A percentile compares a stretch with the other conserved stretches of the same genome.
phyloP scores from a whole-genome alignment of 2,329 filamentous ascomycete genomes.

The Ciborinia camelliae region DNA sequence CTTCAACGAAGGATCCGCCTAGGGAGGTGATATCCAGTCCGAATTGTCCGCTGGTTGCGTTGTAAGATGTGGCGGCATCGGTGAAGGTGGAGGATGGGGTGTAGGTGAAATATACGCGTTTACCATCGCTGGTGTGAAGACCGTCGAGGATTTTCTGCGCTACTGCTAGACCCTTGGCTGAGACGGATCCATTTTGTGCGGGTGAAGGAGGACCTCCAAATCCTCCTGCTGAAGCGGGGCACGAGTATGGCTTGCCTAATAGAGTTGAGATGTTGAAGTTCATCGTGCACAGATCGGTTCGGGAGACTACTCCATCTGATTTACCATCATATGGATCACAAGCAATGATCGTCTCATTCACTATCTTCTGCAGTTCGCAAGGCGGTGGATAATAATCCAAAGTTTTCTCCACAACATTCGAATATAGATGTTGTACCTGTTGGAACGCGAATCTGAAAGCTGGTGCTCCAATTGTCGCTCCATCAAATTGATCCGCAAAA shows the following conservation, averaged over 20 bases:
- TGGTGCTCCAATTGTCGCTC: constrained; percentile 45
- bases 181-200: constrained; percentile 27
- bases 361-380: constrained; percentile 48
- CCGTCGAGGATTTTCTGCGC: constrained; percentile 39
- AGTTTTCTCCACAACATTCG: constrained; percentile 41
- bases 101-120: constrained; percentile 40
- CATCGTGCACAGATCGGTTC: constrained; percentile 47
- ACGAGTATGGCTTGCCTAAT: constrained; percentile 47
- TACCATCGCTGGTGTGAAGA: constrained; percentile 37
- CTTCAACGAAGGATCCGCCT: constrained; percentile 41
- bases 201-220: constrained; percentile 20
- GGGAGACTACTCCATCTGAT: constrained; percentile 51
- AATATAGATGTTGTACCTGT: constrained; percentile 44
- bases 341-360: constrained; percentile 51
- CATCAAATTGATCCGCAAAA: constrained; percentile 44
- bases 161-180: constrained; percentile 37
- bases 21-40: constrained; percentile 37
- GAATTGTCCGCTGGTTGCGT: constrained; percentile 29
- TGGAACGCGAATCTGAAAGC: constrained; percentile 48
- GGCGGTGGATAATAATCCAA: constrained; percentile 44
- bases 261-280: constrained; percentile 46
- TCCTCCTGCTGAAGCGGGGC: constrained; percentile 34
- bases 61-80: constrained; percentile 2
- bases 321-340: constrained; percentile 55
- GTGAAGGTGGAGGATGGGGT: constrained; percentile 31